phyloP scores from a whole-genome alignment of 768 basidiomycete genomes.

The Phlebiopsis gigantea region DNA sequence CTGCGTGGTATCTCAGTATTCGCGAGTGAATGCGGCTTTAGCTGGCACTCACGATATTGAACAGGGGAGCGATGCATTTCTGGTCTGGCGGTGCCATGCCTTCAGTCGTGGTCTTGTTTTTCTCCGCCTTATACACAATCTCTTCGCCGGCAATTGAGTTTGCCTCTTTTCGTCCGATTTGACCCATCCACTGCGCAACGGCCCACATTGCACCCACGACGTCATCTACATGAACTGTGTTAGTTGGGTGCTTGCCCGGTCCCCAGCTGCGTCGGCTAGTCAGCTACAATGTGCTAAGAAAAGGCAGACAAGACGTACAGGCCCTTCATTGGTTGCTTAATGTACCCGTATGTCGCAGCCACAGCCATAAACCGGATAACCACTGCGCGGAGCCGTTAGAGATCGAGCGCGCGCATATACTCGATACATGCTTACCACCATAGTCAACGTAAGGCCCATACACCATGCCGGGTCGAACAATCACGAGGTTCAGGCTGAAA shows the following conservation, averaged over 20 bases:
- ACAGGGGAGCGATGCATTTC: constrained; percentile 68
- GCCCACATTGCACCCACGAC: constrained; percentile 76
- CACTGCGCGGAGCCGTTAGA: constrained; percentile 35
- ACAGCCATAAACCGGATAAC: constrained; percentile 62
- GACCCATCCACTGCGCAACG: constrained; percentile 69
- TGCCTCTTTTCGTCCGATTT: constrained; percentile 55
- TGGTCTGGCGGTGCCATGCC: constrained; percentile 52
- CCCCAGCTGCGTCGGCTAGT: constrained; percentile 51
- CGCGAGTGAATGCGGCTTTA: background rate
- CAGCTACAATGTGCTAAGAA: background rate
- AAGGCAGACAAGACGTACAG: constrained; percentile 42
- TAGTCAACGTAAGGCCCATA: constrained; percentile 81
- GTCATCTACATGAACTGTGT: constrained; percentile 77
- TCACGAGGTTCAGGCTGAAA: constrained; percentile 70
- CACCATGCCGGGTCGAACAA: constrained; percentile 66
- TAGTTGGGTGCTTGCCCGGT: constrained; percentile 67
- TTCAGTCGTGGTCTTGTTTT: constrained; percentile 57
- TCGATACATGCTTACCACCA: constrained; percentile 44
- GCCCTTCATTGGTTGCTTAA: constrained; percentile 82
- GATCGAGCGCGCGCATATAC: background rate
- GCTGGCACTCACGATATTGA: constrained; percentile 59
- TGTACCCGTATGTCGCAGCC: constrained; percentile 73
- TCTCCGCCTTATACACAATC: constrained; percentile 65
- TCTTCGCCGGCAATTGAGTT: constrained; percentile 61
- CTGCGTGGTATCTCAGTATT: constrained; percentile 28